Evolutionary conservation across 1,284 basidiomycete genomes (phyloP).

Genomic region (Coniophora puteana): DNA sequence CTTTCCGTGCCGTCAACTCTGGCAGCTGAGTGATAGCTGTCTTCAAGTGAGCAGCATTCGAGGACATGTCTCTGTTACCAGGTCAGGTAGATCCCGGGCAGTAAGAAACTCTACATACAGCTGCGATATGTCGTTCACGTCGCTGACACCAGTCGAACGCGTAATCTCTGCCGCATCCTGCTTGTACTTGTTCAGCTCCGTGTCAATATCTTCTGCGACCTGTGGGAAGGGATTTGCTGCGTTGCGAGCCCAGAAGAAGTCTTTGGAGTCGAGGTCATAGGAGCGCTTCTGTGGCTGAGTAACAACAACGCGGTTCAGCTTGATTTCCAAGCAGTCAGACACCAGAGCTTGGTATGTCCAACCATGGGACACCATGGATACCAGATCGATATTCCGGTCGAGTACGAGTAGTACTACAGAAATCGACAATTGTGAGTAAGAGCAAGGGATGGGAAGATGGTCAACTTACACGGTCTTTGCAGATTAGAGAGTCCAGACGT

Average conservation of each 20-base stretch:
- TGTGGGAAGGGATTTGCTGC: constrained; percentile 96
- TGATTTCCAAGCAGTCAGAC: constrained; percentile 96
- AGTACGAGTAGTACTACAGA: constrained; percentile 83
- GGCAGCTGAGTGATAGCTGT: constrained; percentile 98
- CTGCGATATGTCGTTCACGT: constrained; percentile 93
- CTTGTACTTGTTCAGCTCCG: constrained; percentile 93
- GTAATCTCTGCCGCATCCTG: constrained; percentile 97
- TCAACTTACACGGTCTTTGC: constrained; percentile 81
- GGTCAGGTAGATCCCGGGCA: constrained; percentile 10
- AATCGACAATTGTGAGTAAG: constrained; percentile 12
- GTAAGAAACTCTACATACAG: constrained; percentile 52
- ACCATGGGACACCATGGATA: constrained; percentile 93
- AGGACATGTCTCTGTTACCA: constrained; percentile 75
- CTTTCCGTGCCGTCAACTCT: constrained; percentile 94
- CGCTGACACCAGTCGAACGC: constrained; percentile 92
- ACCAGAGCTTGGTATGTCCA: constrained; percentile 99
- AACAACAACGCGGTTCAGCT: constrained; percentile 93
- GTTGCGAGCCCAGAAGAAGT: constrained; percentile 99
- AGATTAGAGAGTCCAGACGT: constrained; percentile 68
- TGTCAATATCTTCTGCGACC: constrained; percentile 96
- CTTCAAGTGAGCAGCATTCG: constrained; percentile 94
- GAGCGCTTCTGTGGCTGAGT: constrained; percentile 73
- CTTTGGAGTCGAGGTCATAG: constrained; percentile 96
- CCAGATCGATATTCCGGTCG: constrained; percentile 94
- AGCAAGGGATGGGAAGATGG: constrained; percentile 8